phyloP scores from a whole-genome alignment of 1,284 basidiomycete genomes.

The Leccinum colubrinum region DNA sequence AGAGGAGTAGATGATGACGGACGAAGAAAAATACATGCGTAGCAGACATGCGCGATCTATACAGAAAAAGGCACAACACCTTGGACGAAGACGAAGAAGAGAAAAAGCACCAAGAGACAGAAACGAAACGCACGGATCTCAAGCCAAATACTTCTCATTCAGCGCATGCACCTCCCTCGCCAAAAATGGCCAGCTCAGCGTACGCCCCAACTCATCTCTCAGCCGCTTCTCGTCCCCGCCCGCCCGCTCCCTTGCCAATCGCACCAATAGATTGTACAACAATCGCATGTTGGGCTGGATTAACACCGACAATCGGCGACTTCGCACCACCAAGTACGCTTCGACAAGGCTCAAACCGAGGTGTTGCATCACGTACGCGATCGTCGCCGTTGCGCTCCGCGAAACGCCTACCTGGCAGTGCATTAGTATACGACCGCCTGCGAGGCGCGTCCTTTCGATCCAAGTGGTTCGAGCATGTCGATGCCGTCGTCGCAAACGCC shows the following conservation, averaged over 20 bases:
- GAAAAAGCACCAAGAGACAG: background rate
- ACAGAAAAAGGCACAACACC: background rate
- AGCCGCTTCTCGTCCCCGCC: background rate
- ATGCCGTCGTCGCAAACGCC: background rate
- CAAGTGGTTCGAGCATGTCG: background rate
- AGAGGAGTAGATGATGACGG: background rate
- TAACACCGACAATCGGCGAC: background rate
- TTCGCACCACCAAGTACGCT: background rate
- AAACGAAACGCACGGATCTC: background rate
- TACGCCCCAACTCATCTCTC: background rate
- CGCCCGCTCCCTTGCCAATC: background rate
- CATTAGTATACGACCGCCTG: background rate
- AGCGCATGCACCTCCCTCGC: background rate
- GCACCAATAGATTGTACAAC: background rate
- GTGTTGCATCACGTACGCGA: background rate
- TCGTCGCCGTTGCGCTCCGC: background rate
- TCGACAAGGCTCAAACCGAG: background rate
- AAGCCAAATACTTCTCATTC: background rate
- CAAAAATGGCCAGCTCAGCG: background rate
- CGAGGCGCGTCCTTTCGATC: background rate
- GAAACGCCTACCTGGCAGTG: background rate
- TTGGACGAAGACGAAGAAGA: background rate
- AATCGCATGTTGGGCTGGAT: constrained; percentile 1
- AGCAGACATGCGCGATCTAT: background rate
- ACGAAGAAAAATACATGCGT: background rate